These are phyloP conservation scores for Boechera retrofracta DNA, from an alignment of 345 rosid genomes.

Conservation along the genomic window DNA sequence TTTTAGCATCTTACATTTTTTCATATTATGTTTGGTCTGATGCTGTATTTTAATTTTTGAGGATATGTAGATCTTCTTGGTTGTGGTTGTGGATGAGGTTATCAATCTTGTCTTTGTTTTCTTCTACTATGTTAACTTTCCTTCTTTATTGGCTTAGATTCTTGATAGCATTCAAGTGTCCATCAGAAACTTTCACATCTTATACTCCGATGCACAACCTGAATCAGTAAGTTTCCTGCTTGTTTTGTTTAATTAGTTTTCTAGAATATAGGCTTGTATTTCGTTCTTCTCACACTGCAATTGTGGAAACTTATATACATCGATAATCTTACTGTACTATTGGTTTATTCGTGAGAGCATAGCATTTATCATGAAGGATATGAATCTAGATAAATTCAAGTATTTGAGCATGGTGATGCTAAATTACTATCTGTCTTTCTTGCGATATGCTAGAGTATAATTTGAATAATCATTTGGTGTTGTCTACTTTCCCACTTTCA, in stretches of 20 bases:
- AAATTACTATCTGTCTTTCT: constrained; percentile 13
- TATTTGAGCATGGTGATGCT: constrained; percentile 24
- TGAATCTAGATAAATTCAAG: constrained; percentile 21
- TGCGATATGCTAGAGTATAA: constrained; percentile 14
- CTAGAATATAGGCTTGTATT: constrained; percentile 20
- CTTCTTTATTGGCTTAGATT: constrained; percentile 53
- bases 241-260: constrained; percentile 22
- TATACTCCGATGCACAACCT: constrained; percentile 58
- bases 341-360: constrained; percentile 19
- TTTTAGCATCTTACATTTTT: constrained; percentile 16
- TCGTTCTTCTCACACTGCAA: constrained; percentile 1
- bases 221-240: constrained; percentile 59
- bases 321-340: constrained; percentile 12
- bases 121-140: constrained; percentile 28
- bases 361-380: constrained; percentile 28
- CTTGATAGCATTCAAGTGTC: constrained; percentile 89
- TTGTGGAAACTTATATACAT: constrained; percentile 11
- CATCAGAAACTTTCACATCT: constrained; percentile 73
- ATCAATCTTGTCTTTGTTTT: constrained; percentile 4
- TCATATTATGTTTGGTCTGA: constrained; percentile 8
- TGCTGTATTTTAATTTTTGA: constrained; percentile 22
- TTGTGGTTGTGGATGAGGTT: constrained; percentile 7
- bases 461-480: constrained; percentile 25
- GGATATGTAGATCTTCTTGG: constrained; percentile 9
- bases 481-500: constrained; percentile 32